phyloP scores from a whole-genome alignment of 192 early-diverging fungal genomes.

The Coemansia sp. region DNA sequence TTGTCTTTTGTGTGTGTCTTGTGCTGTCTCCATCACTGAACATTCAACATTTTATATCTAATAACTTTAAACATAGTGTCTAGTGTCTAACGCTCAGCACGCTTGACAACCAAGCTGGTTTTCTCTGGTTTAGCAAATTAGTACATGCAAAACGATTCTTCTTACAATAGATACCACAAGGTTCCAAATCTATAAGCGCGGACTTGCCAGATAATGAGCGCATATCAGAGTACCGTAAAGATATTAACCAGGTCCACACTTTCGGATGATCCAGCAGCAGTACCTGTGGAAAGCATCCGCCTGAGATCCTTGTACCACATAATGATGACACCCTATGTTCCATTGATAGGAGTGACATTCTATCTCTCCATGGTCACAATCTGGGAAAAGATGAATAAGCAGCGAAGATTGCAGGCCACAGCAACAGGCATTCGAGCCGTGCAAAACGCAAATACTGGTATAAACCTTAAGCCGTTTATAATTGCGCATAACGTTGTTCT shows the following conservation, averaged over 20 bases:
- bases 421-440: neutral
- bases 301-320: slow-evolving; percentile 64
- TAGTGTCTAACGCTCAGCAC: too few species aligned
- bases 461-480: slow-evolving; percentile 70
- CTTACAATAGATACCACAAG: neutral
- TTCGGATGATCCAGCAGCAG: neutral
- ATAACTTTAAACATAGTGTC: too few species aligned
- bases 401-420: neutral
- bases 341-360: slow-evolving; percentile 48
- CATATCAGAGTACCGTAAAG: neutral
- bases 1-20: too few species aligned
- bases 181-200: neutral
- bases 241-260: neutral
- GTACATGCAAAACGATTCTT: neutral
- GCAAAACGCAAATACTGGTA: neutral
- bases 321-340: slow-evolving; percentile 67
- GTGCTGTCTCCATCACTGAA: too few species aligned
- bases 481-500: slow-evolving; percentile 75
- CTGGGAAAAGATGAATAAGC: slow-evolving; percentile 33
- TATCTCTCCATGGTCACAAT: slow-evolving; percentile 20
- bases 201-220: neutral
- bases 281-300: slow-evolving; percentile 53
- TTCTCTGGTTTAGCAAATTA: too few species aligned
- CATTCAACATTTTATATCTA: too few species aligned
- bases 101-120: too few species aligned